A percentile compares a stretch with the other conserved stretches of the same genome.
These are phyloP conservation scores for Pittosporum tobira DNA, from an alignment of 129 eudicot genomes.

Conservation along the genomic window DNA sequence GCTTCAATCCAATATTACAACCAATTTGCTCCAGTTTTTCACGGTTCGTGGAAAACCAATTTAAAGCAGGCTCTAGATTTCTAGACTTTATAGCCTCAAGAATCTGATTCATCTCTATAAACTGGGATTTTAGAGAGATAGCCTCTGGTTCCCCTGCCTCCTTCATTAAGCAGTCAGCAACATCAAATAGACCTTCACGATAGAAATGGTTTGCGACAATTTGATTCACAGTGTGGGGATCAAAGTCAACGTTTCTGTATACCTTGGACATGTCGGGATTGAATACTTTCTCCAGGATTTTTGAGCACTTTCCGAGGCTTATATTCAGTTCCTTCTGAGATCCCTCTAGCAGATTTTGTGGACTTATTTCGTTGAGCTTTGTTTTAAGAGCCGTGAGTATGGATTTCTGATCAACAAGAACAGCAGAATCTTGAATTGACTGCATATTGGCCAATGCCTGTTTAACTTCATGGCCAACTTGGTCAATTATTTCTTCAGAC, in stretches of 20 bases:
- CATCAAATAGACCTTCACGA: conserved; percentile 27
- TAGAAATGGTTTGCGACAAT: conserved; percentile 25
- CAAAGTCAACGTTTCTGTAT: conserved; percentile 26
- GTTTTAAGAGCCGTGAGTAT: conserved; percentile 18
- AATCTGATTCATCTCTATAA: conserved; percentile 27
- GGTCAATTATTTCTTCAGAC: conserved; percentile 21
- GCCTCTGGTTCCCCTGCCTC: conserved; percentile 26
- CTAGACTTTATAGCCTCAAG: conserved; percentile 23
- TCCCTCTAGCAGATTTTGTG: conserved; percentile 20
- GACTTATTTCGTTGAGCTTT: conserved; percentile 12
- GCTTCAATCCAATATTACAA: conserved; percentile 23
- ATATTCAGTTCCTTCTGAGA: conserved; percentile 22
- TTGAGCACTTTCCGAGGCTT: conserved; percentile 25
- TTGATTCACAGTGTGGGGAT: conserved; percentile 26
- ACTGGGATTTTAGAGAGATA: conserved; percentile 13
- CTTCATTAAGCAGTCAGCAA: conserved; percentile 23
- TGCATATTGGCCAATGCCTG: conserved; percentile 22
- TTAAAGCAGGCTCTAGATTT: conserved; percentile 29
- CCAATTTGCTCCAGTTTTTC: conserved; percentile 17
- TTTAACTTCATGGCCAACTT: conserved; percentile 22
- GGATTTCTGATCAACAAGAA: conserved; percentile 23
- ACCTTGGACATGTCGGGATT: conserved; percentile 31
- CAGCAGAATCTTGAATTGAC: conserved; percentile 10
- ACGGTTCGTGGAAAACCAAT: conserved; percentile 21
- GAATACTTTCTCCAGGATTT: conserved; percentile 19